A percentile compares a stretch with the other conserved stretches of the same genome.
These are phyloP conservation scores for Saccharomycopsis fibuligera DNA, from an alignment of 805 yeast genomes.

Conservation along the genomic window DNA sequence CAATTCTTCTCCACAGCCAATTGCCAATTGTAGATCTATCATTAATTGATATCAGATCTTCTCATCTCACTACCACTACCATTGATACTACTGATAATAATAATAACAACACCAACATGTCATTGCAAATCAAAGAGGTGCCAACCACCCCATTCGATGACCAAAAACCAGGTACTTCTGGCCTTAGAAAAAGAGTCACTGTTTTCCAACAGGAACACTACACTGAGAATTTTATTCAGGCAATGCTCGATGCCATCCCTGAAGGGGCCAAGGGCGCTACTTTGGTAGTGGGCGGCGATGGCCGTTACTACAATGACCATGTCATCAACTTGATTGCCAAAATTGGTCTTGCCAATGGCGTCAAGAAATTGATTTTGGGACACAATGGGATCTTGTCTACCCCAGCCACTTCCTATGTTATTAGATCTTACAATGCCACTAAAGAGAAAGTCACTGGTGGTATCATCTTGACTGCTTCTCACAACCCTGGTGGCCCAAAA, in stretches of 20 bases:
- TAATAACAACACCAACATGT: background rate
- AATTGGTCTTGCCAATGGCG: slow-evolving; percentile 90
- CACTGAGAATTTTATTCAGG: slow-evolving; percentile 90
- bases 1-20: too few relatives aligned
- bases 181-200: slow-evolving; percentile 83
- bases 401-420: slow-evolving; percentile 94
- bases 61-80: background rate
- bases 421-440: slow-evolving; percentile 53
- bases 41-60: background rate
- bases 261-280: slow-evolving; percentile 74
- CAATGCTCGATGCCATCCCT: slow-evolving; percentile 80
- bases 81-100: too few relatives aligned
- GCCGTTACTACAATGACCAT: slow-evolving; percentile 80
- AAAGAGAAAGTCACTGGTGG: slow-evolving; percentile 75
- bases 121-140: slow-evolving; percentile 27
- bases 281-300: slow-evolving; percentile 94
- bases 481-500: slow-evolving; percentile 94
- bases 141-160: slow-evolving; percentile 74
- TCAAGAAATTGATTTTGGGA: slow-evolving; percentile 77
- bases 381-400: slow-evolving; percentile 85
- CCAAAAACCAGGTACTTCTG: slow-evolving; percentile 98
- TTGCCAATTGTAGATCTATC: too few relatives aligned
- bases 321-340: slow-evolving; percentile 77
- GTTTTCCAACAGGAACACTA: slow-evolving; percentile 76
- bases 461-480: slow-evolving; percentile 91